Base-by-base conservation (phyloP, 2,329 filamentous ascomycete genomes). In the Talaromyces atroroseus region DNA sequence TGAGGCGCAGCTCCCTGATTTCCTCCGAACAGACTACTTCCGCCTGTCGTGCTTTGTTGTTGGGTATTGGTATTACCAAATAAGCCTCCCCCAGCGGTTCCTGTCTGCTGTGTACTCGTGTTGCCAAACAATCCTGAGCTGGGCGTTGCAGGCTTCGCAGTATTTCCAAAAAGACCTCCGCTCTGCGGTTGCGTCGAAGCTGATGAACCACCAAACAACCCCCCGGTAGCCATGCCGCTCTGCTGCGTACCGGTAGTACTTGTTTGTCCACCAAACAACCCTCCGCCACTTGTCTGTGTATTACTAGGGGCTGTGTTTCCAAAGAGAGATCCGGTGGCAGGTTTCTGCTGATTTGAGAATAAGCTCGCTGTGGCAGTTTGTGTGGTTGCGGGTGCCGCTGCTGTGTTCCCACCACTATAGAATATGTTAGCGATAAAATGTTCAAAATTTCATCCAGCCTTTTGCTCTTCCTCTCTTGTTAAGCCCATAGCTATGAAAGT, bases 301-400 rank as follows among this genome's bases (percentile, higher is more conserved):
- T 58, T 66, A 21, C 61, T 62, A 24, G 63, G 40, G 3, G 62
- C 57, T 10, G 61, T 36, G 46, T 64, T 64, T 51, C 67, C 68
- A 52, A 73, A 73, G 18, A 73, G 58, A 36, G 70, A 58, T 12
- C 66, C 66, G 12, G 32, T 36, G 14, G 64, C 62, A 5, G 70
- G 68, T 34, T 71, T 72, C 8, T 65, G 46, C 52, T 70, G 69
- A 45, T 68, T 70, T 46, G 64, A 68, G 36, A 72, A 72, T 2
- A 66, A 62, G 16, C 68, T 63, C 5, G 49, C 54, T 42, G 53
- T 58, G 5, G 55, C 38, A 29, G 58, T 52, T 18, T 66, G 60
- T 29, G 67, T 65, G 54, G 42, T 61, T 24, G 67, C 63, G 21
- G 68, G 54, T n/a, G 61, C 3, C 65, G 62, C 12, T 68, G 62